phyloP scores from a whole-genome alignment of 2,329 filamentous ascomycete species.

The Arthrobotrys megalospora region DNA sequence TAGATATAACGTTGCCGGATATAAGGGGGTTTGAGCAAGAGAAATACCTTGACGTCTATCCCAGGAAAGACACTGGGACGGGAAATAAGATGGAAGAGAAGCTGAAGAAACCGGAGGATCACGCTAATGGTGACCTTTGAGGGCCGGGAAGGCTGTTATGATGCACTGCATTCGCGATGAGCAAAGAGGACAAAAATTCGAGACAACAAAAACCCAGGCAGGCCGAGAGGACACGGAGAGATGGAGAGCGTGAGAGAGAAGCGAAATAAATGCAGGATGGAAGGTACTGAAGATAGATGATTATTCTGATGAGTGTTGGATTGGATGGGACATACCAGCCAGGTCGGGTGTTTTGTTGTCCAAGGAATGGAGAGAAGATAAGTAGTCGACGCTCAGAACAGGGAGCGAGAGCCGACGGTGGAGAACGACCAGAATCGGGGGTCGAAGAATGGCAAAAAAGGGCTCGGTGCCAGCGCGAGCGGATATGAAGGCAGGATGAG shows the following conservation, averaged over 20 bases:
- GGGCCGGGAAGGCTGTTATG: slow-evolving; percentile 53
- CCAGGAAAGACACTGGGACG: slow-evolving; percentile 23
- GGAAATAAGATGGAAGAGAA: slow-evolving; percentile 27
- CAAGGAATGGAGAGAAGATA: slow-evolving; percentile 57
- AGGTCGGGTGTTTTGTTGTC: slow-evolving; percentile 59
- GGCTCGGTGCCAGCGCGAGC: slow-evolving; percentile 61
- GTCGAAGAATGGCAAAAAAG: slow-evolving; percentile 36
- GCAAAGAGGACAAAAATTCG: slow-evolving; percentile 35
- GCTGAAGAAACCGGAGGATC: slow-evolving; percentile 49
- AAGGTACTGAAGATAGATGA: slow-evolving; percentile 21
- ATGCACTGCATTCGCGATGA: slow-evolving; percentile 61
- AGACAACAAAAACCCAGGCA: slow-evolving; percentile 27
- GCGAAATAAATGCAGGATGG: slow-evolving; percentile 31
- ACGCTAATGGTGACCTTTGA: slow-evolving; percentile 57
- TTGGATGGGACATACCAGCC: slow-evolving; percentile 60
- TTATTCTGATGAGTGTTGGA: slow-evolving; percentile 51
- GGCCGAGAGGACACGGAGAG: slow-evolving; percentile 30
- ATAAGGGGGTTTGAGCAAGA: background rate
- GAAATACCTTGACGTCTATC: slow-evolving; percentile 44
- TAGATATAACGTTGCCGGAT: slow-evolving; percentile 25
- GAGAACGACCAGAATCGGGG: slow-evolving; percentile 29
- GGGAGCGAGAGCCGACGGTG: slow-evolving; percentile 48
- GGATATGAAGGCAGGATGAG: slow-evolving; percentile 42
- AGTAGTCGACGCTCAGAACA: slow-evolving; percentile 45
- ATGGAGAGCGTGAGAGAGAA: slow-evolving; percentile 23